phyloP scores from a whole-genome alignment of 139 green algal species.

The Chlorella sp. region DNA sequence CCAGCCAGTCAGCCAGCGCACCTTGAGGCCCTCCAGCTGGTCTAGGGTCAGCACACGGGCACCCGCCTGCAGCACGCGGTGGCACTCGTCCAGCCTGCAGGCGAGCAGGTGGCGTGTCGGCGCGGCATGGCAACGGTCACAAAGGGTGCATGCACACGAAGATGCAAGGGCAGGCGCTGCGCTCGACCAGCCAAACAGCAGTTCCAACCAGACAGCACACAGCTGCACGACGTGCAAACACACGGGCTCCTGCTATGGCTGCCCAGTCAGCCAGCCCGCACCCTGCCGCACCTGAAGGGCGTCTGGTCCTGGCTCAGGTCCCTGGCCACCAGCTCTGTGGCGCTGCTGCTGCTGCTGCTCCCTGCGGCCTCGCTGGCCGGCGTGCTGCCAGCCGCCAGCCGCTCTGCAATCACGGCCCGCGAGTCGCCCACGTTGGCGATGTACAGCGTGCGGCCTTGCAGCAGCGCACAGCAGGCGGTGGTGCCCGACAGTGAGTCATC shows the following conservation, averaged over 20 bases:
- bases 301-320: slow-evolving; percentile 89
- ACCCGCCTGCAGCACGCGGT: slow-evolving; percentile 84
- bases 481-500: slow-evolving; percentile 88
- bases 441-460: slow-evolving; percentile 74
- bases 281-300: slow-evolving; percentile 65
- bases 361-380: neutral
- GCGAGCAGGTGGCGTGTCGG: no score
- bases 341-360: slow-evolving; percentile 45
- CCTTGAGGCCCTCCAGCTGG: slow-evolving; percentile 88
- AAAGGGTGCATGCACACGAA: no score
- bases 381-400: neutral
- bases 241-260: no score
- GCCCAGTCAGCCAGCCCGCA: neutral
- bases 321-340: slow-evolving; percentile 10
- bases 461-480: slow-evolving; percentile 82
- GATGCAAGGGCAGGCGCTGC: no score
- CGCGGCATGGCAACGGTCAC: no score
- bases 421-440: slow-evolving; percentile 96
- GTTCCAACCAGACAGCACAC: no score
- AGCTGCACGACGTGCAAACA: no score
- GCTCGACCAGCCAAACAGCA: no score
- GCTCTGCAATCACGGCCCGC: slow-evolving; percentile 78
- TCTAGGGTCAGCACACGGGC: slow-evolving; percentile 94
- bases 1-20: slow-evolving; percentile 16
- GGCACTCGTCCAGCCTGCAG: slow-evolving; percentile 88